These are phyloP conservation scores for Neurospora sp. DNA, from an alignment of 495 filamentous ascomycete species.

Conservation along the genomic window DNA sequence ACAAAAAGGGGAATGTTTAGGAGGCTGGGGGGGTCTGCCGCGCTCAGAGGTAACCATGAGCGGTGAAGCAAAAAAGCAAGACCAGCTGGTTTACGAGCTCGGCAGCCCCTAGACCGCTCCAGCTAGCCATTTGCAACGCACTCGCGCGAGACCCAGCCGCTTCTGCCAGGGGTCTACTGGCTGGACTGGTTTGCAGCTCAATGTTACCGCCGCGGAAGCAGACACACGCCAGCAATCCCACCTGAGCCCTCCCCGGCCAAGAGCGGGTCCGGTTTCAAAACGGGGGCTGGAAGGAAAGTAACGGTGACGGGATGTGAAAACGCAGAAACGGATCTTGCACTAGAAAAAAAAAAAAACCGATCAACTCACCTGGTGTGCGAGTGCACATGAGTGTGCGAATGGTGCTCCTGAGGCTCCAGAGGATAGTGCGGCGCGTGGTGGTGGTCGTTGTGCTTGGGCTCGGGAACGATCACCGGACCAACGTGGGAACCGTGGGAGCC, in stretches of 20 bases:
- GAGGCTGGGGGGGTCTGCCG: not conserved
- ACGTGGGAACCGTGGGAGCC: not conserved
- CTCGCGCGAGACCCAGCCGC: not conserved
- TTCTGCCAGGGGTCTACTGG: not conserved
- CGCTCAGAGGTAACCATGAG: not conserved
- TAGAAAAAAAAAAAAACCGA: constrained; percentile 7
- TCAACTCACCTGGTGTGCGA: constrained; percentile 19
- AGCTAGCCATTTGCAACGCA: not conserved
- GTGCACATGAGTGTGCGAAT: not conserved
- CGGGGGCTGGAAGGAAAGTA: not conserved
- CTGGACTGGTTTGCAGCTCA: not conserved
- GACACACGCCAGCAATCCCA: not conserved
- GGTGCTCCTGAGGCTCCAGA: not conserved
- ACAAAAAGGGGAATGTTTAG: not conserved
- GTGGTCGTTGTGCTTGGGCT: not conserved
- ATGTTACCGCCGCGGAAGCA: not conserved
- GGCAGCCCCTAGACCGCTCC: not conserved
- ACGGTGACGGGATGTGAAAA: not conserved
- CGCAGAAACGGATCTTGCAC: constrained; percentile 6
- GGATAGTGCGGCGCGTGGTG: not conserved
- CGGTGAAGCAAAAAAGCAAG: not conserved
- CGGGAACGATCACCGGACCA: not conserved
- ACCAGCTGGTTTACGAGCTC: not conserved
- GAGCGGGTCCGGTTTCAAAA: not conserved
- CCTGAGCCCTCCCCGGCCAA: not conserved